A percentile compares a stretch with the other conserved stretches of the same genome.
Evolutionary conservation across 208 protist genomes (phyloP).

Genomic region (Entamoeba moshkovskii): DNA sequence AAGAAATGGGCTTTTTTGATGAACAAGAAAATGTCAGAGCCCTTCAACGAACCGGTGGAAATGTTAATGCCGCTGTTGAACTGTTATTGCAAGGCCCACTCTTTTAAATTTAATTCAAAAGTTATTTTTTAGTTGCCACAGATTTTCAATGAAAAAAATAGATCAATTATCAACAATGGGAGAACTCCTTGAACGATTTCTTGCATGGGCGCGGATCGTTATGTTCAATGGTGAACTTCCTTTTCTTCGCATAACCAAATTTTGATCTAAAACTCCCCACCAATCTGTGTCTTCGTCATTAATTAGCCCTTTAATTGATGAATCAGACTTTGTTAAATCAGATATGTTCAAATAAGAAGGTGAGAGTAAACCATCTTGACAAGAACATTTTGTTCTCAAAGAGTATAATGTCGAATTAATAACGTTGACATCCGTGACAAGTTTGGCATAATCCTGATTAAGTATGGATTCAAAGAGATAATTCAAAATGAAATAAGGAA

Average conservation of each 20-base stretch:
- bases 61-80: neutral
- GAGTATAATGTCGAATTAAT: too few species aligned
- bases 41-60: neutral
- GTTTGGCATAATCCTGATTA: too few species aligned
- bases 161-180: neutral
- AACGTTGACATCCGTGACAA: too few species aligned
- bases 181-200: neutral
- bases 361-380: too few species aligned
- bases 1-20: slow-evolving; percentile 6
- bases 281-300: neutral
- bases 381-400: too few species aligned
- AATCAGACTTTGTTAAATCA: too few species aligned
- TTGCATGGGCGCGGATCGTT: neutral
- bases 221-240: neutral
- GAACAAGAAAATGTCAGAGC: neutral
- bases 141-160: too few species aligned
- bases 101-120: neutral
- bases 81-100: neutral
- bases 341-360: too few species aligned
- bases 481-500: too few species aligned
- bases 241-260: neutral
- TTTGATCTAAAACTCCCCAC: neutral
- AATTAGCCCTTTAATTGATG: too few species aligned
- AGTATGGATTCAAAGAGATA: too few species aligned
- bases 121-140: neutral